Base-by-base conservation (phyloP, 371 early-diverging fungal genomes). In the Apophysomyces trapeziformis region DNA sequence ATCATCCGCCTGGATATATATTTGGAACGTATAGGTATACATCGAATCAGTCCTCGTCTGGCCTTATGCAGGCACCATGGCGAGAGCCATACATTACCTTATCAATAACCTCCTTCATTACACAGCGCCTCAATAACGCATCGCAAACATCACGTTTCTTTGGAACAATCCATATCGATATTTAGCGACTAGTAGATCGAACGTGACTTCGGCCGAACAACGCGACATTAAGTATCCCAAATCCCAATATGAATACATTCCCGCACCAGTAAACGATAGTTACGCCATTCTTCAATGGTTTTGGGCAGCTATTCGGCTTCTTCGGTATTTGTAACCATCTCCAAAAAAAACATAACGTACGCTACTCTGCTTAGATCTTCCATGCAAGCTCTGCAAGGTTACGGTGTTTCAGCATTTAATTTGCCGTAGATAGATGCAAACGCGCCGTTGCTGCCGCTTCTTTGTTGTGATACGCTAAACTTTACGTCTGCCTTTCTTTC, bases 211-310 rank as follows among this genome's bases (percentile, higher is more conserved):
- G 18, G 76, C 1, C 73, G 65, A 32, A 67, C 68, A 9, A 69
- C 70, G 43, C 62, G 67, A 65, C 77, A 74, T 59, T 66, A 66
- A 9, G 65, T 57, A 16, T 68, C 69, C 56, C 78, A 62, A 39
- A 78, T 16, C 26, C 64, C 74, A 37, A 66, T 45, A 4, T 71
- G 64, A 44, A 73, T 66, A 47, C 32, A 45, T 32, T 66, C 45
- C 2, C 73, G 61, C 61, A 78, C 62, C n/a, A 77, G 82, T 1
- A 81, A 58, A 7, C 56, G 70, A 41, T 64, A 68, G 50, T 59
- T 69, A 21, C 82, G 77, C 82, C 82, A 81, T 58, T 81, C 78
- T 37, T 72, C 73, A 11, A 81, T 67, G 5, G 70, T 44, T 16
- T 60, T 35, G 1, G 82, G 78, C 32, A 81, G 18, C 37, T 65